These are phyloP conservation scores for Elongisporangium senticosum DNA, from an alignment of 352 stramenopile species.

Conservation along the genomic window DNA sequence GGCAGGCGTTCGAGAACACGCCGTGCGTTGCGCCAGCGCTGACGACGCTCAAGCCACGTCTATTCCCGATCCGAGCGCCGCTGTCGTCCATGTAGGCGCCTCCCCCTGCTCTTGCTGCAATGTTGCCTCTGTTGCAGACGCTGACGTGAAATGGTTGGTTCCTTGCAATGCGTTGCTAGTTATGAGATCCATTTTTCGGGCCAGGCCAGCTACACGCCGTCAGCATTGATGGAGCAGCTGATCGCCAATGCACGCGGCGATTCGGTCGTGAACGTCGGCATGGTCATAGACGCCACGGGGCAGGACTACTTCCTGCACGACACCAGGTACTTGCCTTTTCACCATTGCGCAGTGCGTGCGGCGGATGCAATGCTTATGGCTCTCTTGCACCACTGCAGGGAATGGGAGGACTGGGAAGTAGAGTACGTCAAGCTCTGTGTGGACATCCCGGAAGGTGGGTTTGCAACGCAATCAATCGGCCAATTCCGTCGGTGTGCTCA, in stretches of 20 bases:
- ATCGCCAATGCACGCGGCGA: constrained; percentile 55
- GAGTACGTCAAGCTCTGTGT: constrained; percentile 68
- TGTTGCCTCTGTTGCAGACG: neutral
- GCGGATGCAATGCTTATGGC: neutral
- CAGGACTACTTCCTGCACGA: constrained; percentile 71
- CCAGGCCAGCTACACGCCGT: constrained; percentile 57
- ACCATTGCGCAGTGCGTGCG: constrained; percentile 3
- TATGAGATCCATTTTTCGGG: constrained; percentile 80
- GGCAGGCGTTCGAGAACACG: constrained; percentile 54
- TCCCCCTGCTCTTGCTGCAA: neutral
- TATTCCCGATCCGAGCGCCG: constrained; percentile 76
- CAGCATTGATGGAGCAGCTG: constrained; percentile 77
- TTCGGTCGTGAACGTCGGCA: constrained; percentile 59
- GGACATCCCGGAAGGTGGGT: constrained; percentile 27
- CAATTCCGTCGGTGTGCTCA: neutral
- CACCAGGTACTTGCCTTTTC: constrained; percentile 42
- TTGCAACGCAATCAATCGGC: neutral
- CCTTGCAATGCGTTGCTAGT: constrained; percentile 21
- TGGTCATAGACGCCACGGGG: constrained; percentile 75
- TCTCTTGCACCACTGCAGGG: constrained; percentile 25
- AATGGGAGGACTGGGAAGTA: constrained; percentile 88
- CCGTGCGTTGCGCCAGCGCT: constrained; percentile 39
- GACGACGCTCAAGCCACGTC: constrained; percentile 7
- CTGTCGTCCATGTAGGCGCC: constrained; percentile 67
- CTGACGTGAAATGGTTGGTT: constrained; percentile 1